These are phyloP conservation scores for Ganoderma meredithae DNA, from an alignment of 1,284 basidiomycete genomes.

Conservation along the genomic window DNA sequence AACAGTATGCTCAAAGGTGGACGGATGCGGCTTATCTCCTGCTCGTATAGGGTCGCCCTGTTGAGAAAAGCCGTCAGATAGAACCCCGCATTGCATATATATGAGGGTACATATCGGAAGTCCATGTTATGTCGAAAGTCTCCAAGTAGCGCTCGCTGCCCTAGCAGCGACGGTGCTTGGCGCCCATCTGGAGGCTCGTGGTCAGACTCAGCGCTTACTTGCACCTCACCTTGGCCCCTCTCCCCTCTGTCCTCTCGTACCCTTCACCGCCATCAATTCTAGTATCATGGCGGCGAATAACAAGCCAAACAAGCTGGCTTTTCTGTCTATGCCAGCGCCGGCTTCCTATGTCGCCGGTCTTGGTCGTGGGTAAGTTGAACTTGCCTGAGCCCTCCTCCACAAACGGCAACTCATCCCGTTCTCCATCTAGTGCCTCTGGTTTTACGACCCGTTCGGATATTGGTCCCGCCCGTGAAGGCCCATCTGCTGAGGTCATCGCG, in stretches of 20 bases:
- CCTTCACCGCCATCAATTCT: neutral
- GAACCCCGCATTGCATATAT: no score
- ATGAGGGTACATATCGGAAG: no score
- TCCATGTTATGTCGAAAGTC: no score
- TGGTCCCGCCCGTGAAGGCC: conserved; percentile 95
- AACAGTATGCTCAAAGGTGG: no score
- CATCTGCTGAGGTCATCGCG: conserved; percentile 89
- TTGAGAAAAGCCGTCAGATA: no score
- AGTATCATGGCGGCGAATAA: conserved; percentile 55
- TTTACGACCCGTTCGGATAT: conserved; percentile 99
- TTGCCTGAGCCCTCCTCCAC: neutral
- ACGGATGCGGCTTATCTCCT: no score
- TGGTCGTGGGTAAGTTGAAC: conserved; percentile 80
- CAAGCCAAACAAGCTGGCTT: conserved; percentile 81
- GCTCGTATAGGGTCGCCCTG: no score
- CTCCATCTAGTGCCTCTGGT: conserved; percentile 80
- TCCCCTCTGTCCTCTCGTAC: neutral
- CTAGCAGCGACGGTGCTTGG: no score
- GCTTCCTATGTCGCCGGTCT: conserved; percentile 97
- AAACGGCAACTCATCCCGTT: conserved; percentile 26
- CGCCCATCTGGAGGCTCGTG: no score
- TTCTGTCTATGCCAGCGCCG: conserved; percentile 88
- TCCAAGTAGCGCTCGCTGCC: no score
- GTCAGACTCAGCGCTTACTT: neutral
- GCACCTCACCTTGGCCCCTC: neutral